These are phyloP conservation scores for Aspergillus floridensis DNA, from an alignment of 2,329 filamentous ascomycete genomes.

Conservation along the genomic window DNA sequence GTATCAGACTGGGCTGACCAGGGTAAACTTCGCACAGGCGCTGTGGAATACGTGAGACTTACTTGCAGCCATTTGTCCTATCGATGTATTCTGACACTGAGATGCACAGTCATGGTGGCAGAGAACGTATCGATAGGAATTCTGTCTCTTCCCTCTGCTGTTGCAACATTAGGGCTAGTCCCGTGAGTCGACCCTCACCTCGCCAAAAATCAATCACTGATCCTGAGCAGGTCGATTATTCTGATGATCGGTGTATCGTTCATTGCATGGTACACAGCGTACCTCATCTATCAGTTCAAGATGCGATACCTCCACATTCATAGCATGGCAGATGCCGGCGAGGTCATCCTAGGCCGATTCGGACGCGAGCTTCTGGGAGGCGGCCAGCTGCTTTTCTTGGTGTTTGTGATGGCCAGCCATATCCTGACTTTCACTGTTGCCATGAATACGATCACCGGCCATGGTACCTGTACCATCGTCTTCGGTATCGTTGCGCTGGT, in stretches of 20 bases:
- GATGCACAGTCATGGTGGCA: constrained; percentile 53
- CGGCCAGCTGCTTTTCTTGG: constrained; percentile 61
- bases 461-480: constrained; percentile 61
- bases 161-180: constrained; percentile 55
- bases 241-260: constrained; percentile 54
- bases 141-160: constrained; percentile 54
- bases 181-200: constrained; percentile 37
- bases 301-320: constrained; percentile 57
- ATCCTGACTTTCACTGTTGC: constrained; percentile 67
- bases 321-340: constrained; percentile 66
- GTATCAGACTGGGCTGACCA: constrained; percentile 1
- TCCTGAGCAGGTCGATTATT: constrained; percentile 45
- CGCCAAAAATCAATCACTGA: background rate
- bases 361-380: constrained; percentile 62
- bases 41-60: constrained; percentile 35
- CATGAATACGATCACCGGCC: constrained; percentile 61
- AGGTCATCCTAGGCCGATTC: constrained; percentile 59
- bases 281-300: constrained; percentile 59
- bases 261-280: constrained; percentile 59
- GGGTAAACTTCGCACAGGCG: constrained; percentile 25
- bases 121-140: constrained; percentile 60
- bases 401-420: constrained; percentile 70
- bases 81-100: constrained; percentile 10
- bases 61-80: background rate
- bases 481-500: constrained; percentile 60